Percentiles rank a stretch among this genome's conserved stretches.
Conservation (phyloP, 768 basidiomycete species). For the Tephrocybe sp. region DNA sequence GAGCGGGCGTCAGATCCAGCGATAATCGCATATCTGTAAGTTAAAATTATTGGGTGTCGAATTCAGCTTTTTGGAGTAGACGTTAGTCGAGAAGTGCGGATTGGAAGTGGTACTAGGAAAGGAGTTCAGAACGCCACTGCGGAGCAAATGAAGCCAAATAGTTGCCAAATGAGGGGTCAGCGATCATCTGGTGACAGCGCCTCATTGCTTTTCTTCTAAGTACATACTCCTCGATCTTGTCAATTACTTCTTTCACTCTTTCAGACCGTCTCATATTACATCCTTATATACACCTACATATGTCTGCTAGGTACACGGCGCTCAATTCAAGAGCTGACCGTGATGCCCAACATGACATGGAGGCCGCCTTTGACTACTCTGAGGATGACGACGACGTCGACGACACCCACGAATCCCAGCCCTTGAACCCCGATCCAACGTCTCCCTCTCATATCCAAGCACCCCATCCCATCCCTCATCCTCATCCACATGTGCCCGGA, state of each 20-base stretch:
- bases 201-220: background rate
- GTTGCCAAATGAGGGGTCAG: background rate
- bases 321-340: constrained; percentile 54
- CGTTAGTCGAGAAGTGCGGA: background rate
- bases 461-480: constrained; percentile 17
- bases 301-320: constrained; percentile 67
- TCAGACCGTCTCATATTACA: constrained; percentile 11
- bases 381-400: constrained; percentile 67
- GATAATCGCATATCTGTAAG: too few species aligned
- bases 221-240: background rate
- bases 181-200: background rate
- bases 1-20: too few species aligned
- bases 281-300: constrained; percentile 19
- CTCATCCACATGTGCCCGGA: constrained; percentile 33
- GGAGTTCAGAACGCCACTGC: constrained; percentile 1
- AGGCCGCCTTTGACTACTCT: constrained; percentile 83
- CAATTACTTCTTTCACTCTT: constrained; percentile 14
- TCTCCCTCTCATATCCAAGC: constrained; percentile 26
- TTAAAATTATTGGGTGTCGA: too few species aligned
- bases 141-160: constrained; percentile 14
- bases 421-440: constrained; percentile 43
- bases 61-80: background rate
- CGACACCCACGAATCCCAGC: constrained; percentile 49
- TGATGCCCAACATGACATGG: constrained; percentile 54
- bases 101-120: background rate